Base-by-base conservation (phyloP, 352 stramenopile species). In the Pythium insidiosum region DNA sequence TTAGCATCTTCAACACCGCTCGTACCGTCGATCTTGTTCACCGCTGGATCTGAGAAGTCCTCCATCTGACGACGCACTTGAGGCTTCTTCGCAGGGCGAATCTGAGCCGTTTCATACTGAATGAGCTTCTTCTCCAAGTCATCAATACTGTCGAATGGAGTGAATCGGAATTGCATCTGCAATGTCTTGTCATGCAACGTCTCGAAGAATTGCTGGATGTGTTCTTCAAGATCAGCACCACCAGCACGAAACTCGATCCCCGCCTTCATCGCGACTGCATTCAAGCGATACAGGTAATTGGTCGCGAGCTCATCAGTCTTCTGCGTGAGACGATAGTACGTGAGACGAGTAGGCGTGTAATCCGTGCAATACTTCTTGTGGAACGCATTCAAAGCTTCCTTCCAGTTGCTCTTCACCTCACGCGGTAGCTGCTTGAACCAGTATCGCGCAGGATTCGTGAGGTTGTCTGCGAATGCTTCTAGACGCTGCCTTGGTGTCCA, bases 231-330 rank as follows among this genome's bases (percentile, higher is more conserved):
- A 19, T 43, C n/a, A 13, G 43, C 28, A 11, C 11, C 10, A n/a
- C 51, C 37, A 5, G 15, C 35, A 11, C 50, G 6, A 33, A 50
- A 53, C 15, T 53, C 37, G 25, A 59, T 50, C 15, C 24, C 18
- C 1, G 51, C 51, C 1, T 30, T 16, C 1, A 45, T 5, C 3
- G 43, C 43, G 5, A 43, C 43, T 11, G 11, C 39, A 20, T 59
- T 59, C 18, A 59, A 16, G 10, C 51, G 50, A 28, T 58, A 58
- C n/a, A 58, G 26, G 38, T 53, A 58, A 23, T 58, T 30, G 16
- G 20, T 28, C 18, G 43, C 43, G 10, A 34, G 9, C 34, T 53
- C 51, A 11, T 59, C 51, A 3, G 38, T 35, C 30, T 53, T 43
- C 39, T 59, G 51, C 6, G 43, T 59, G 20, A 53, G 24, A 13